These are phyloP conservation scores for Paramecium caudatum DNA, from an alignment of 73 alveolate species.

Conservation along the genomic window DNA sequence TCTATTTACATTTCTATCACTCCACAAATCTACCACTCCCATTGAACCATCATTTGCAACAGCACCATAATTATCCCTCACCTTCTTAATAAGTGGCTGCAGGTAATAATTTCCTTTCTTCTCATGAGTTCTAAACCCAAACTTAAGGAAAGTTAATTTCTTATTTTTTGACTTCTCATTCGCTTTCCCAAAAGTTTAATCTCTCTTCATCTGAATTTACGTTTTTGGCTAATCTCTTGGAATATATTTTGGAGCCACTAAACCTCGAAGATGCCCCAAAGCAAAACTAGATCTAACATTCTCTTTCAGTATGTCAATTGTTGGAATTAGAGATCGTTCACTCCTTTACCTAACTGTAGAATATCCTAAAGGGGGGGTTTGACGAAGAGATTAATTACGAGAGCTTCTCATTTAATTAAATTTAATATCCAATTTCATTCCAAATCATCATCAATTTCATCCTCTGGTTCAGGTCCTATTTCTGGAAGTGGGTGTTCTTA, in stretches of 20 bases:
- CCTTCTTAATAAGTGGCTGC: conserved; percentile 25
- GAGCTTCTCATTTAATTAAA: no score
- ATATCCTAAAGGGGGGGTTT: no score
- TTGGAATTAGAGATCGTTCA: conserved; percentile 40
- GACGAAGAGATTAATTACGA: no score
- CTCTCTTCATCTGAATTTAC: conserved; percentile 1
- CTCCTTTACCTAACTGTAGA: not conserved
- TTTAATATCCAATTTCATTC: no score
- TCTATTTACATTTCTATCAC: conserved; percentile 41
- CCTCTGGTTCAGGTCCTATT: conserved; percentile 21
- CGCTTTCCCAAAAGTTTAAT: conserved; percentile 18
- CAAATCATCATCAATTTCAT: conserved; percentile 50
- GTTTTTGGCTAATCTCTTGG: conserved; percentile 2
- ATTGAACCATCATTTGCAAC: conserved; percentile 37
- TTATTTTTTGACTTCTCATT: conserved; percentile 5
- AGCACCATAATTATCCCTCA: conserved; percentile 12
- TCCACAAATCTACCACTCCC: conserved; percentile 69
- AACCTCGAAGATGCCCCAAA: conserved; percentile 25
- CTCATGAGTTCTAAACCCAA: conserved; percentile 46
- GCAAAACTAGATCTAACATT: conserved; percentile 48
- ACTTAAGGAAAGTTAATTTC: conserved; percentile 48
- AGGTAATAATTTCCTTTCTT: conserved; percentile 29
- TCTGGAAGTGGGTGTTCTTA: conserved; percentile 21
- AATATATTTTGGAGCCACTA: not conserved
- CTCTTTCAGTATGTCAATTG: conserved; percentile 18